phyloP scores from a whole-genome alignment of 306 rosid genomes.

The Hippophae tibetana region DNA sequence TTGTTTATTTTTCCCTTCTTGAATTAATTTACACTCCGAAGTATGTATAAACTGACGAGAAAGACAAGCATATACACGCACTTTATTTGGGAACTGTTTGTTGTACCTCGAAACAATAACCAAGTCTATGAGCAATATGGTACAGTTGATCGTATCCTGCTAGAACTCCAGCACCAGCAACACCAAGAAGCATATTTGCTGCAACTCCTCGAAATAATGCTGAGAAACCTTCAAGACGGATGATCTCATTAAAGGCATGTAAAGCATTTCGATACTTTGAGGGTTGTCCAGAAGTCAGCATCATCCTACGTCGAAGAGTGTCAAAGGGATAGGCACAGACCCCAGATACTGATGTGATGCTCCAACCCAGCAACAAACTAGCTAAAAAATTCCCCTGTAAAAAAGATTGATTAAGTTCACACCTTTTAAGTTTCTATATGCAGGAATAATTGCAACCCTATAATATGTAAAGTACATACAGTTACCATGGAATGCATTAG shows the following conservation, averaged over 20 bases:
- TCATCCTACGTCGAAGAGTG: conserved; percentile 85
- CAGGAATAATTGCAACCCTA: background rate
- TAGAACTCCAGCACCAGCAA: conserved; percentile 95
- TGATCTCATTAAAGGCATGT: conserved; percentile 73
- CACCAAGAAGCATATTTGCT: conserved; percentile 89
- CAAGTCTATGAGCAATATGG: conserved; percentile 34
- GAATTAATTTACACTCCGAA: no score
- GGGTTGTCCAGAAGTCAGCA: conserved; percentile 85
- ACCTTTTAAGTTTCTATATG: no score
- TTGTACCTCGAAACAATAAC: conserved; percentile 23
- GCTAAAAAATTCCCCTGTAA: conserved; percentile 80
- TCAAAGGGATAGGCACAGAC: conserved; percentile 91
- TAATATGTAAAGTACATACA: background rate
- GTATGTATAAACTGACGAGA: background rate
- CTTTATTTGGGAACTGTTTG: conserved; percentile 41
- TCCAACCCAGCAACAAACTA: conserved; percentile 91
- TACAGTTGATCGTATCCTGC: conserved; percentile 84
- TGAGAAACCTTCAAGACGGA: conserved; percentile 55
- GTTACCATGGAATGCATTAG: background rate
- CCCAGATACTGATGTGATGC: conserved; percentile 68
- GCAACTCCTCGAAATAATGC: conserved; percentile 75
- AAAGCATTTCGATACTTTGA: conserved; percentile 48
- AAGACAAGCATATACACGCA: conserved; percentile 1
- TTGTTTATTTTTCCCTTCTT: background rate
- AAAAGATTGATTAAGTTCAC: conserved; percentile 4